phyloP scores from a whole-genome alignment of 2,329 filamentous ascomycete genomes.

The Fusarium mangiferae region DNA sequence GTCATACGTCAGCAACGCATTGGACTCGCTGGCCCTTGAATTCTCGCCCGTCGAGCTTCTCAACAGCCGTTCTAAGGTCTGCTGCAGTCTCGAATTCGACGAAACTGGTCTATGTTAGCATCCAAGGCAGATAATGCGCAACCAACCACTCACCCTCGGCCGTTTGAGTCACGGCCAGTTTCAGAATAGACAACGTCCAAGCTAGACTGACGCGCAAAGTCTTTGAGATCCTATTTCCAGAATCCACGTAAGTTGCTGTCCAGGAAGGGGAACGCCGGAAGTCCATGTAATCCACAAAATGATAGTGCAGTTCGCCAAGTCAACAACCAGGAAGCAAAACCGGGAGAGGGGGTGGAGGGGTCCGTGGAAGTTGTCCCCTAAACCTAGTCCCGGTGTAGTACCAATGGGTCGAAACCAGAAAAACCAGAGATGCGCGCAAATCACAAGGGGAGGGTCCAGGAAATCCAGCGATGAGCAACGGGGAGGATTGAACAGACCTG shows the following conservation, averaged over 20 bases:
- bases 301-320: conserved; percentile 53
- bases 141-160: conserved; percentile 78
- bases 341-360: conserved; percentile 38
- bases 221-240: conserved; percentile 97
- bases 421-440: conserved; percentile 47
- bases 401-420: conserved; percentile 43
- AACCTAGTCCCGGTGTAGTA: conserved; percentile 43
- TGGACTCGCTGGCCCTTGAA: conserved; percentile 91
- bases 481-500: conserved; percentile 88
- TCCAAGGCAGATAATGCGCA: not conserved
- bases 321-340: conserved; percentile 47
- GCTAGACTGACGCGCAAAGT: conserved; percentile 96
- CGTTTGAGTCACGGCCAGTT: conserved; percentile 70
- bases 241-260: conserved; percentile 82
- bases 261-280: conserved; percentile 54
- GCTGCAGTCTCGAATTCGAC: conserved; percentile 96
- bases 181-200: conserved; percentile 99
- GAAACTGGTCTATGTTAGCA: conserved; percentile 69
- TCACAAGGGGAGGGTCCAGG: conserved; percentile 50
- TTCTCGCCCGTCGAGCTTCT: conserved; percentile 92
- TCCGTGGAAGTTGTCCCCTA: conserved; percentile 45
- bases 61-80: conserved; percentile 89
- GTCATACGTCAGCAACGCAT: conserved; percentile 82
- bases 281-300: conserved; percentile 51
- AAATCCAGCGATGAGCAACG: conserved; percentile 63